Evolutionary conservation across 352 stramenopile genomes (phyloP).

Genomic region (Pythium diclinum): DNA sequence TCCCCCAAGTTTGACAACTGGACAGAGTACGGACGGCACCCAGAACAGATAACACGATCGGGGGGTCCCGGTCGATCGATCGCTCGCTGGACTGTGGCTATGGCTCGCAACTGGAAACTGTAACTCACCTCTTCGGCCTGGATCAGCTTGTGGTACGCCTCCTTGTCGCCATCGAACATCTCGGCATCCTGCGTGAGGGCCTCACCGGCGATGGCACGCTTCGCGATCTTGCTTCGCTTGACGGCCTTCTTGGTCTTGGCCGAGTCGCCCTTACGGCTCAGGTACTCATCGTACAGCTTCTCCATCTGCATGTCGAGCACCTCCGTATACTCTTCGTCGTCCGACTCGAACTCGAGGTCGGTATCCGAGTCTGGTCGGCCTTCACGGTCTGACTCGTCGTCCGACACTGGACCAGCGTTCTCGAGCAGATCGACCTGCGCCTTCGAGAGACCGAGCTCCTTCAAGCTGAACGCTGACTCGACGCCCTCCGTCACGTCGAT

Average conservation of each 20-base stretch:
- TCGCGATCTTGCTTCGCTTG: slow-evolving; percentile 83
- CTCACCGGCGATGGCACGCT: slow-evolving; percentile 77
- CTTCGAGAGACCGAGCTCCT: slow-evolving; percentile 74
- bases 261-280: slow-evolving; percentile 73
- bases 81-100: not conserved
- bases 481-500: slow-evolving; percentile 76
- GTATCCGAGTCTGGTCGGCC: slow-evolving; percentile 25
- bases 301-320: slow-evolving; percentile 83
- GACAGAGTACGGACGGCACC: slow-evolving; percentile 83
- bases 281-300: slow-evolving; percentile 80
- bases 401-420: slow-evolving; percentile 56
- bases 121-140: slow-evolving; percentile 80
- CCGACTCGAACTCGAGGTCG: slow-evolving; percentile 29
- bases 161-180: slow-evolving; percentile 81
- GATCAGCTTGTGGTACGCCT: slow-evolving; percentile 86
- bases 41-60: slow-evolving; percentile 92
- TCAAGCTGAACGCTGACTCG: slow-evolving; percentile 77
- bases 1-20: slow-evolving; percentile 92
- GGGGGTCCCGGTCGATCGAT: slow-evolving; percentile 32
- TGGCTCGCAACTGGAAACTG: not conserved
- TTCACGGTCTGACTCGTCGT: slow-evolving; percentile 28
- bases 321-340: slow-evolving; percentile 77
- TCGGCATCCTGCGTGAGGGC: slow-evolving; percentile 72
- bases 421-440: slow-evolving; percentile 76
- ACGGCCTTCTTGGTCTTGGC: slow-evolving; percentile 81